Conservation (phyloP, 371 early-diverging fungal genomes). For the Entomophthora muscae region DNA sequence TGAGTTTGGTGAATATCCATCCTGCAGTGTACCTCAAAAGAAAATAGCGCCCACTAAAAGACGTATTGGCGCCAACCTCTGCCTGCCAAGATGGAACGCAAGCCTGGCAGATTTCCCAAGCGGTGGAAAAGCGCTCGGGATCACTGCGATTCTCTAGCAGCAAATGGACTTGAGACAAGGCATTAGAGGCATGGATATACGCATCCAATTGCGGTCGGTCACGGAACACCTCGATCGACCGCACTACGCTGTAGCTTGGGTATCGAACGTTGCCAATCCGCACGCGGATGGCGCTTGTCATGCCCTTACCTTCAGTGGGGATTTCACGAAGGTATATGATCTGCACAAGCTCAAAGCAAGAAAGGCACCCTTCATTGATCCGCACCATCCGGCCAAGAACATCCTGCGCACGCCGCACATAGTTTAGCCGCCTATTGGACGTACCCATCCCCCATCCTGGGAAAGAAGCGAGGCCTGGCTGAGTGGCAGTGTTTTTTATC, state of each 20-base stretch:
- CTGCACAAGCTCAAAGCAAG: constrained; percentile 25
- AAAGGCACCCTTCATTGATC: neutral
- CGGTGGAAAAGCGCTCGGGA: constrained; percentile 9
- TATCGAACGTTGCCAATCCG: constrained; percentile 31
- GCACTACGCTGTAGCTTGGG: constrained; percentile 26
- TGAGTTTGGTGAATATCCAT: constrained; percentile 37
- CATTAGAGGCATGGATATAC: constrained; percentile 29
- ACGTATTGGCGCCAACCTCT: constrained; percentile 9
- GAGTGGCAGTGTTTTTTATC: neutral
- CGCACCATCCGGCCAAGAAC: neutral
- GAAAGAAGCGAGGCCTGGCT: neutral
- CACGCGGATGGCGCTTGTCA: constrained; percentile 31
- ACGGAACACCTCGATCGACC: constrained; percentile 28
- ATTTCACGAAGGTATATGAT: constrained; percentile 26
- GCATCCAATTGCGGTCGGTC: constrained; percentile 27
- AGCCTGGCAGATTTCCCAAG: constrained; percentile 19
- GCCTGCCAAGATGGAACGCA: constrained; percentile 13
- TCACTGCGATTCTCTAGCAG: constrained; percentile 13
- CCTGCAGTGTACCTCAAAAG: constrained; percentile 35
- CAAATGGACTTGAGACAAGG: constrained; percentile 18
- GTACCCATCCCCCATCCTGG: neutral
- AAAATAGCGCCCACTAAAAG: constrained; percentile 15
- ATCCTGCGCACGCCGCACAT: neutral
- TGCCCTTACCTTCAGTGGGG: constrained; percentile 17
- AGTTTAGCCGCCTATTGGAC: neutral